A percentile compares a stretch with the other conserved stretches of the same genome.
These are phyloP conservation scores for Aristolochia fimbriata DNA, from an alignment of 164 flowering plant genomes.

Conservation along the genomic window DNA sequence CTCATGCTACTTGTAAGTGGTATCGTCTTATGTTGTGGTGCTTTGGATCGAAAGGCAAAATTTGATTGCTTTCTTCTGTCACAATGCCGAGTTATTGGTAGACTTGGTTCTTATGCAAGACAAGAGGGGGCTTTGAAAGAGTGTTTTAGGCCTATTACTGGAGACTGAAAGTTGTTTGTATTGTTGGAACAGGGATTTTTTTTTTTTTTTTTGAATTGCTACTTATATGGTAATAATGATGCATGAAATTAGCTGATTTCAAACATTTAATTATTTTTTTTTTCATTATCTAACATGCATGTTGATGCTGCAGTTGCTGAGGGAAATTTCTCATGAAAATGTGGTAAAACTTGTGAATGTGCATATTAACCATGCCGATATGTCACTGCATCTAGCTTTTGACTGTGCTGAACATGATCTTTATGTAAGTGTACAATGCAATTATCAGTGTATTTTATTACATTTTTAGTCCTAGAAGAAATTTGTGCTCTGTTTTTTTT, in stretches of 20 bases:
- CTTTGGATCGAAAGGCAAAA: no score
- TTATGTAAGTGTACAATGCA: constrained; percentile 45
- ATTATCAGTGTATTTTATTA: neutral
- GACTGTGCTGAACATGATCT: constrained; percentile 97
- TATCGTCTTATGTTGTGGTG: no score
- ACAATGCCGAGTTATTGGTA: no score
- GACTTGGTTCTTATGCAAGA: no score
- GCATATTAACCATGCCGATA: constrained; percentile 84
- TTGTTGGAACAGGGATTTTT: no score
- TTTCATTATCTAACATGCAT: neutral
- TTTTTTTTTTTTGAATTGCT: no score
- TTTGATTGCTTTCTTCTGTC: no score
- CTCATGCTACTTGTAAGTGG: no score
- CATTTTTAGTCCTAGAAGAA: neutral
- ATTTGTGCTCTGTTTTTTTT: no score
- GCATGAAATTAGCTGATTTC: neutral
- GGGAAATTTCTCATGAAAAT: constrained; percentile 91
- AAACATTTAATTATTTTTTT: neutral
- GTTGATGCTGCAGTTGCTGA: constrained; percentile 50
- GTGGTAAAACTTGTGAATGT: constrained; percentile 97
- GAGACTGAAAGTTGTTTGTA: neutral
- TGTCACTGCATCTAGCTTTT: constrained; percentile 95
- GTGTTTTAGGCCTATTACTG: no score
- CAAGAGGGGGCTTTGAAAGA: no score
- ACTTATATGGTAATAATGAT: no score